Evolutionary conservation across 345 rosid species (phyloP), one percentile per base, ranked within the genome.

Genomic region (Mallotus nudiflorus): DNA sequence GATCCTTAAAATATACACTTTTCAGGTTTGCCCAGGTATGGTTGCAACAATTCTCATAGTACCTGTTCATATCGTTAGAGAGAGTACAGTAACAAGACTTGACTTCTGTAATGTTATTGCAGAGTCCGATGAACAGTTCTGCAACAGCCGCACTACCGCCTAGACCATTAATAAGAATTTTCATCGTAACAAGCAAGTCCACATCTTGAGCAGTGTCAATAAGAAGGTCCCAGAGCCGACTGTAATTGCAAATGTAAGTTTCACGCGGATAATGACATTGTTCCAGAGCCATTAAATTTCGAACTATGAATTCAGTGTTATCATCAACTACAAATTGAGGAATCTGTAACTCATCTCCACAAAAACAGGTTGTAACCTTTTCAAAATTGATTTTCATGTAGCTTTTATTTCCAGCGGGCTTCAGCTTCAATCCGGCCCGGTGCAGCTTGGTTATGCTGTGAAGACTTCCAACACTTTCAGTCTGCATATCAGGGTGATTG

Each of bases 221-320:
- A 9, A 73, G 65, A 28, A 22, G 19, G 39, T 44, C 60, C 66
- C n/a, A 33, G 3, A 58, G 33, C 22, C 19, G 7, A 19, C 50
- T 12, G 46, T 49, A 67, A 29, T 40, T 31, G 72, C 72, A 66
- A 0, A 67, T 40, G 27, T 60, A 52, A 5, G 67, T 61, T 24
- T 67, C 46, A 0, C 15, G 5, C 5, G 66, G 62, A 31, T 59
- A 66, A 22, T 73, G 72, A 24, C 65, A 66, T 25, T 46, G 52
- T 53, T 73, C 67, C 2, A 57, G 35, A 0, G 77, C 77, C 67
- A 73, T 73, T 14, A 67, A 19, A 49, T 73, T 73, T 14, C 67
- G 67, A 6, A 73, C 42, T 8, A 66, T 25, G 22, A 15, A 48
- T 60, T 73, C 77, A n/a, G 67, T 66, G 3, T 55, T 22, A 6